Conservation (phyloP, 2,329 filamentous ascomycete genomes). For the Didymosphaeria variabile region DNA sequence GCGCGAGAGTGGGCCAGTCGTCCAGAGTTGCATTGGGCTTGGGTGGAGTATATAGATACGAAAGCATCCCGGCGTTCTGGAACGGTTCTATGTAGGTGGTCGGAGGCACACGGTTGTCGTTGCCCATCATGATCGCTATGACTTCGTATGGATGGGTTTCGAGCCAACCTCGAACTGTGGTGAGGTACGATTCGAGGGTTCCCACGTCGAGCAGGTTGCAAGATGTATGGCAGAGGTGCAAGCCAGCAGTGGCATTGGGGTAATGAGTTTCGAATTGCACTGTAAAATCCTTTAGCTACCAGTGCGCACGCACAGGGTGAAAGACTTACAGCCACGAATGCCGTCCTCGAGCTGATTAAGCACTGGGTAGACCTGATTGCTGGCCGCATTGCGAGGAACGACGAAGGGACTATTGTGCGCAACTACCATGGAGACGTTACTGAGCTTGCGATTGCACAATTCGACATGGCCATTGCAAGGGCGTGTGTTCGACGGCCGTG, state of each 20-base stretch:
- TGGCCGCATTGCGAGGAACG: slow-evolving; percentile 39
- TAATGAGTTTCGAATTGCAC: slow-evolving; percentile 69
- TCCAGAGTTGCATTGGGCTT: slow-evolving; percentile 74
- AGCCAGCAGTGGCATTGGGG: slow-evolving; percentile 65
- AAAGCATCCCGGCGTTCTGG: slow-evolving; percentile 73
- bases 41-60: slow-evolving; percentile 77
- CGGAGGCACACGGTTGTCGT: slow-evolving; percentile 74
- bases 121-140: slow-evolving; percentile 85
- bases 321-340: slow-evolving; percentile 44
- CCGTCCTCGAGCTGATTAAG: slow-evolving; percentile 45
- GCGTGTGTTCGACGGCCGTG: slow-evolving; percentile 36
- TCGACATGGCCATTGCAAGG: slow-evolving; percentile 49
- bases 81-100: slow-evolving; percentile 73
- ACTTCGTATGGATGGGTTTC: slow-evolving; percentile 82
- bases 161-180: slow-evolving; percentile 76
- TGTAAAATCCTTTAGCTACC: slow-evolving; percentile 29
- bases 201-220: slow-evolving; percentile 86
- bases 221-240: slow-evolving; percentile 78
- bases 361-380: slow-evolving; percentile 43
- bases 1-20: slow-evolving; percentile 84
- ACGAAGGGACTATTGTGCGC: slow-evolving; percentile 50
- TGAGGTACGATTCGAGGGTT: slow-evolving; percentile 77
- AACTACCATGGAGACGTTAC: slow-evolving; percentile 47
- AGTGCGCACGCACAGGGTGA: not conserved
- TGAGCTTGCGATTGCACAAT: slow-evolving; percentile 44